phyloP scores from a whole-genome alignment of 352 stramenopile genomes.

The Elongisporangium anandrum region DNA sequence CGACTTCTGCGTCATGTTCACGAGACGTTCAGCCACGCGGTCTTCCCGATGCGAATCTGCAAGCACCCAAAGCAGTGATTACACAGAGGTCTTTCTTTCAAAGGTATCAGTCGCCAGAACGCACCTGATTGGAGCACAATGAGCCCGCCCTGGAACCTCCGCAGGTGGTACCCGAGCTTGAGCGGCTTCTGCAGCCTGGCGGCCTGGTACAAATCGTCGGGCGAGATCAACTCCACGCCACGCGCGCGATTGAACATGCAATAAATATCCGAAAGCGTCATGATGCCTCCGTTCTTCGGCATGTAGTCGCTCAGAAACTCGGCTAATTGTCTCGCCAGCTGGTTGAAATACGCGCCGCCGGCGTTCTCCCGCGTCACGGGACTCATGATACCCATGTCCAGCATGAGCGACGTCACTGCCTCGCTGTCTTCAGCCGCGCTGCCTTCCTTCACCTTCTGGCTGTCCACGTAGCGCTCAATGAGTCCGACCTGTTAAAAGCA shows the following conservation, averaged over 20 bases:
- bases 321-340: slow-evolving; percentile 87
- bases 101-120: slow-evolving; percentile 9
- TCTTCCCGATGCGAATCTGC: slow-evolving; percentile 85
- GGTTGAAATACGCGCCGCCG: slow-evolving; percentile 86
- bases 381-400: slow-evolving; percentile 93
- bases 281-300: slow-evolving; percentile 91
- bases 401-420: slow-evolving; percentile 82
- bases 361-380: slow-evolving; percentile 89
- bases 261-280: slow-evolving; percentile 98
- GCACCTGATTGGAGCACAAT: slow-evolving; percentile 89
- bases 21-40: slow-evolving; percentile 61
- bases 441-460: slow-evolving; percentile 47
- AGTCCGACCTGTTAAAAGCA: slow-evolving; percentile 58
- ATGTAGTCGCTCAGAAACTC: slow-evolving; percentile 86
- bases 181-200: slow-evolving; percentile 80
- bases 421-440: slow-evolving; percentile 56
- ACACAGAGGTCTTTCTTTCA: slow-evolving; percentile 14
- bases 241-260: slow-evolving; percentile 98
- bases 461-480: slow-evolving; percentile 89
- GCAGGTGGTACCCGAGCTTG: slow-evolving; percentile 89
- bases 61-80: slow-evolving; percentile 16
- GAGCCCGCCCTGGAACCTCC: slow-evolving; percentile 92
- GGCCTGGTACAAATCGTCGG: slow-evolving; percentile 95
- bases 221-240: slow-evolving; percentile 96
- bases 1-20: slow-evolving; percentile 72